A percentile compares a stretch with the other conserved stretches of the same genome.
Conservation (phyloP, 176 grass and related monocot genomes). For the Ensete glaucum region DNA sequence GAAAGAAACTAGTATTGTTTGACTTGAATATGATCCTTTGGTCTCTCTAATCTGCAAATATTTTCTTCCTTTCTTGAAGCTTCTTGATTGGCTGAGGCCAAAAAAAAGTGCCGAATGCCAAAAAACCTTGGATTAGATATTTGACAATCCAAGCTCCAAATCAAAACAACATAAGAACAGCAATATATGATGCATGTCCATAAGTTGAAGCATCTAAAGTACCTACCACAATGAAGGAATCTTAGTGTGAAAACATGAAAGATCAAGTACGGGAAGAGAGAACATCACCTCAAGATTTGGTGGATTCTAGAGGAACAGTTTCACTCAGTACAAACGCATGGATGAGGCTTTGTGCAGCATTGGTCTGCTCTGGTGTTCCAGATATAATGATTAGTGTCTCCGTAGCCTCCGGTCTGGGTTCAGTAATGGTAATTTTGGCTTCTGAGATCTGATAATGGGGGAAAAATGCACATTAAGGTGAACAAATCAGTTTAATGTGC, state of each 20-base stretch:
- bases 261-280: not conserved
- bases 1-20: constrained; percentile 14
- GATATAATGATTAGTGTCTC: constrained; percentile 65
- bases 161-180: not conserved
- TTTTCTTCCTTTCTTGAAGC: constrained; percentile 4
- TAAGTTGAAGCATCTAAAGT: not conserved
- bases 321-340: constrained; percentile 90
- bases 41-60: constrained; percentile 16
- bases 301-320: constrained; percentile 35
- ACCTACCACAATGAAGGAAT: not conserved
- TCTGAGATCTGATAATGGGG: constrained; percentile 74
- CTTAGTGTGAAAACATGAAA: not conserved
- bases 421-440: constrained; percentile 75
- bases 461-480: constrained; percentile 4
- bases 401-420: constrained; percentile 51
- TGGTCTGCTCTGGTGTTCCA: constrained; percentile 73
- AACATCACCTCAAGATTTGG: constrained; percentile 24
- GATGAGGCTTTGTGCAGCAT: constrained; percentile 84
- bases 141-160: not conserved
- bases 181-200: not conserved
- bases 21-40: constrained; percentile 6
- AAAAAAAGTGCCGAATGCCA: not conserved
- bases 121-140: constrained; percentile 7
- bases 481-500: not conserved
- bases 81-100: constrained; percentile 19